Conservation (phyloP, 805 yeast genomes). For the Lachancea fermentati region DNA sequence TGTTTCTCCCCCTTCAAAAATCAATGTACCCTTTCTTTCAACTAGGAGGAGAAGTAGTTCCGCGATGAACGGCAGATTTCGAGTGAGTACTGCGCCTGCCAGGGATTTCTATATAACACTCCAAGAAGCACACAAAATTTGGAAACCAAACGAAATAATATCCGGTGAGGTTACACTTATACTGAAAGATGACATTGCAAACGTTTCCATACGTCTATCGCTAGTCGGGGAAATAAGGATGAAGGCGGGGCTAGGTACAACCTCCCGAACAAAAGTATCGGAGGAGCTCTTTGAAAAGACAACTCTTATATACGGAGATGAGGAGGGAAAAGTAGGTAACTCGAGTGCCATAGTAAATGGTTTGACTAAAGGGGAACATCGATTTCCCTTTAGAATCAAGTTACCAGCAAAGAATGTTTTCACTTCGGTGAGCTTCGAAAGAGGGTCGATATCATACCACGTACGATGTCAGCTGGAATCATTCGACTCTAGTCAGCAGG, state of each 20-base stretch:
- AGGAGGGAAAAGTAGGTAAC: slow-evolving; percentile 4
- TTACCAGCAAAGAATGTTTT: slow-evolving; percentile 69
- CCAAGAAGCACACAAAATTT: slow-evolving; percentile 68
- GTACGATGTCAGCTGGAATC: slow-evolving; percentile 32
- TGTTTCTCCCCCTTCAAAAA: background rate
- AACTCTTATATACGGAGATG: slow-evolving; percentile 50
- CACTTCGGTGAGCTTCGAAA: slow-evolving; percentile 76
- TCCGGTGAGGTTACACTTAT: slow-evolving; percentile 57
- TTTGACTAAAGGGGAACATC: slow-evolving; percentile 75
- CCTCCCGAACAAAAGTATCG: slow-evolving; percentile 48
- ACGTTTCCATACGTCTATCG: slow-evolving; percentile 44
- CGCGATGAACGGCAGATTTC: background rate
- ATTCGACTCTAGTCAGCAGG: slow-evolving; percentile 15
- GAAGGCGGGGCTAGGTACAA: slow-evolving; percentile 43
- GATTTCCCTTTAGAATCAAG: slow-evolving; percentile 79
- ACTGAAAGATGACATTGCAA: slow-evolving; percentile 49
- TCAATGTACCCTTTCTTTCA: background rate
- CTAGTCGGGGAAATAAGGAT: slow-evolving; percentile 54
- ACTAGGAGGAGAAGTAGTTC: background rate
- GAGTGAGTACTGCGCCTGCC: background rate
- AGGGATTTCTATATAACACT: slow-evolving; percentile 63
- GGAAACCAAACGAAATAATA: slow-evolving; percentile 76
- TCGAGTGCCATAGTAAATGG: slow-evolving; percentile 32
- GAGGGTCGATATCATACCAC: slow-evolving; percentile 70
- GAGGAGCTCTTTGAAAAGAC: slow-evolving; percentile 53